Evolutionary conservation across 306 rosid genomes (phyloP), one percentile per base, ranked within the genome.

Genomic region (Prunus armeniaca): DNA sequence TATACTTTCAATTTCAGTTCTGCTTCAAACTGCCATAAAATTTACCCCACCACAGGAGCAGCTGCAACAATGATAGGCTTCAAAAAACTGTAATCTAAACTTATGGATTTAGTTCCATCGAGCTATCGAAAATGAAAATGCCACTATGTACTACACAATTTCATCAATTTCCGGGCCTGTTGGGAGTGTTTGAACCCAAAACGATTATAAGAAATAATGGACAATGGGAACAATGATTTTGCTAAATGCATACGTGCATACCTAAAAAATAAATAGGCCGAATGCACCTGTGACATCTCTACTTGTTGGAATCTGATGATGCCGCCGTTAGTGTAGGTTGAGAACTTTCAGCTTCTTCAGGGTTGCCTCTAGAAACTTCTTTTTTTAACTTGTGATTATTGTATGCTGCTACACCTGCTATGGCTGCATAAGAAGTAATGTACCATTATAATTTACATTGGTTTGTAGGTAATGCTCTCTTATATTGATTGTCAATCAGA

Each of bases 341-440:
- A 32, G 74, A 75, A 73, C 60, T 83, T 79, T 80, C 86, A 10
- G 86, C 51, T 69, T 75, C 88, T 64, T 56, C 18, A 65, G 81
- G n/a, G 45, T 82, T 75, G 65, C 73, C 84, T 73, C 77, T 77
- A 25, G 96, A 78, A 67, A 87, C 86, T 88, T 95, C 99, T 73
- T 84, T 90, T 81, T 83, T 95, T 65, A 95, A 83, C 86, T 95
- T 95, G 84, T 69, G 76, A 83, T 95, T 95, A 72, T 95, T 95
- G 80, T 95, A 95, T 79, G 99, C 97, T 62, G 93, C 99, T 67
- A 95, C 98, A 54, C 99, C 99, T 22, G 89, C 92, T 83, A 95
- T 95, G 78, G 99, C 99, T 92, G 96, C 71, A 86, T 60, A 71
- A 79, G 57, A 55, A 28, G 18, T 12, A 34, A 43, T 13, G 45